phyloP scores from a whole-genome alignment of 352 stramenopile genomes.

The Halophytophthora batemanensis region DNA sequence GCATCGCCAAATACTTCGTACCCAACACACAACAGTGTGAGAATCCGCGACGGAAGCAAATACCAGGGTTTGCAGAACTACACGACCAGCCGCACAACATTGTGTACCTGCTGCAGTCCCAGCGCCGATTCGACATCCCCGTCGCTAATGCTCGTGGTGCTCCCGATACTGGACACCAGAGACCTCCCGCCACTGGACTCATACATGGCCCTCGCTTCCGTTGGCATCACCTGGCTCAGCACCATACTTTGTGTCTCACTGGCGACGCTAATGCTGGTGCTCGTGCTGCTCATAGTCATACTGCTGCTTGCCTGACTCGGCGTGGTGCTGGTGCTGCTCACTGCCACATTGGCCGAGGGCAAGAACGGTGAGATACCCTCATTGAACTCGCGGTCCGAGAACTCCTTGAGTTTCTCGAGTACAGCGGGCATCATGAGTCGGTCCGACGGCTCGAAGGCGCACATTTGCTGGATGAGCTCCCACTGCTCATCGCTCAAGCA shows the following conservation, averaged over 20 bases:
- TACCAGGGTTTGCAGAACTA: no score
- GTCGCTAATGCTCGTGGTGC: constrained; percentile 6
- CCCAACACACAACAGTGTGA: no score
- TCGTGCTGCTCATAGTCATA: background rate
- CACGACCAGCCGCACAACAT: background rate
- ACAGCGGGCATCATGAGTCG: constrained; percentile 11
- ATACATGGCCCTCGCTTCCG: constrained; percentile 4
- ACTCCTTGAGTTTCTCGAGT: constrained; percentile 15
- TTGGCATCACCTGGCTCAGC: constrained; percentile 1
- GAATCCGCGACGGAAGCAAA: no score
- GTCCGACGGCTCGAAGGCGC: constrained; percentile 11
- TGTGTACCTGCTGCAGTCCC: constrained; percentile 10
- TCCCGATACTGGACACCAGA: constrained; percentile 11
- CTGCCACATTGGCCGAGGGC: no score
- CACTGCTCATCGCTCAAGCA: constrained; percentile 21
- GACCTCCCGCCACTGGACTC: constrained; percentile 9
- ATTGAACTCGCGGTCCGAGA: constrained; percentile 10
- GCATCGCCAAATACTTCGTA: constrained; percentile 10
- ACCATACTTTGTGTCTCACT: constrained; percentile 3
- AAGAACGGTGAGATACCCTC: background rate
- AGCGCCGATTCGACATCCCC: constrained; percentile 4
- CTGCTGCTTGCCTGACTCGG: no score
- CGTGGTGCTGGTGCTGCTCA: no score
- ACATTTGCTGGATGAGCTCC: constrained; percentile 17
- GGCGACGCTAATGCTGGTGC: constrained; percentile 1